phyloP scores from a whole-genome alignment of 2,329 filamentous ascomycete species.

The Penicillium olsonii region DNA sequence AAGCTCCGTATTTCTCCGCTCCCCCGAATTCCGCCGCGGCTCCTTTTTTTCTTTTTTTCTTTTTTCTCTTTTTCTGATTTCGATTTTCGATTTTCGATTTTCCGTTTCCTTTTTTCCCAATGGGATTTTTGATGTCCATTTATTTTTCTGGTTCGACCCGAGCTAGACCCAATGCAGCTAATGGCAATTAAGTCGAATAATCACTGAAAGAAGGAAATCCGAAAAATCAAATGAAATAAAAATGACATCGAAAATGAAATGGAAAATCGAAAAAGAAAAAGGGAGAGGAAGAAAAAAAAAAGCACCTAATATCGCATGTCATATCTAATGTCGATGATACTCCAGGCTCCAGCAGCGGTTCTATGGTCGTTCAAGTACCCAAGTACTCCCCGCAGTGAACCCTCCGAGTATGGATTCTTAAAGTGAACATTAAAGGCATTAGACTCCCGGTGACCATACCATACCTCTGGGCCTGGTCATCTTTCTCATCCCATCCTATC shows the following conservation, averaged over 20 bases:
- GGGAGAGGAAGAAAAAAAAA: background rate
- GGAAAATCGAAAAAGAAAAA: background rate
- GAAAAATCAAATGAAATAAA: background rate
- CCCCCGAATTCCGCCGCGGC: conserved; percentile 7
- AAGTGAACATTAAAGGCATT: conserved; percentile 18
- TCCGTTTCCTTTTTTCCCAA: conserved; percentile 1
- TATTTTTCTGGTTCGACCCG: conserved; percentile 1
- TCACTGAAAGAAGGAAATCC: background rate
- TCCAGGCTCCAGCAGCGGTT: conserved; percentile 4
- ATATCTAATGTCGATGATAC: conserved; percentile 10
- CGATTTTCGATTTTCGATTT: conserved; percentile 2
- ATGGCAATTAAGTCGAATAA: background rate
- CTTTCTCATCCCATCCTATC: no score
- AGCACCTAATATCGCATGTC: conserved; percentile 12
- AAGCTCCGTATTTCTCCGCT: conserved; percentile 25
- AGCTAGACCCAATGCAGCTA: conserved; percentile 1
- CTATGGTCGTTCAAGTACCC: background rate
- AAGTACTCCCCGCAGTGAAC: conserved; percentile 12
- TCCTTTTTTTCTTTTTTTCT: conserved; percentile 3
- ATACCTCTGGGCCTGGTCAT: no score
- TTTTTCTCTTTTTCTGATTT: background rate
- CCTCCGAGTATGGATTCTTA: conserved; percentile 12
- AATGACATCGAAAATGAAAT: background rate
- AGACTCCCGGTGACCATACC: conserved; percentile 14
- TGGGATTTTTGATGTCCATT: background rate